Base-by-base conservation (phyloP, 148 eudicot species). In the Silene latifolia region DNA sequence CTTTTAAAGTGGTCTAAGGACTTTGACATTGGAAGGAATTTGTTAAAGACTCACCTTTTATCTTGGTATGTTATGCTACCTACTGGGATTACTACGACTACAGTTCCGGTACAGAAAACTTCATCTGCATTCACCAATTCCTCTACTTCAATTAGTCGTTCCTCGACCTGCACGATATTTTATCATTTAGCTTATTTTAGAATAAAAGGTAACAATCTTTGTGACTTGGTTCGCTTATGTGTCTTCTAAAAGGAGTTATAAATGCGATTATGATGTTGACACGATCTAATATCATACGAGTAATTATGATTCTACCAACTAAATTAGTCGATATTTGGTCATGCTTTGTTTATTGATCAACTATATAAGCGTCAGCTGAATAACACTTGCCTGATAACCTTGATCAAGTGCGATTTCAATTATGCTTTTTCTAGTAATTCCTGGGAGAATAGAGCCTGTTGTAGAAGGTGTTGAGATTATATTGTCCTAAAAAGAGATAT, bases 51-150 rank as follows among this genome's bases (percentile, higher is more conserved):
- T 19, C 69, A 88, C 97, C 90, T 88, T 74, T 80, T 85, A 48
- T 80, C 87, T 71, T 82, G 76, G 79, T 88, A 90, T 54, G 97
- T 85, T 35, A 91, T 79, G 76, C 87, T 88, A 17, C 96, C 96
- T 0, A 91, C 96, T 6, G 89, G 88, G 47, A 83, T 86, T 68
- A 91, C 81, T 25, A 84, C 89, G 18, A 90, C 91, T 21, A 96
- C 98, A 63, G 92, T 94, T 69, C 92, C 93, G 0, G 96, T 91
- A 83, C 97, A 90, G 78, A 94, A 94, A 57, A 90, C 92, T 83
- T 94, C 96, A 35, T 91, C 97, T 7, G 85, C 93, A 20, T 83
- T 83, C 8, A 89, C 51, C 77, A 95, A 63, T 78, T 95, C 92
- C 25, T 95, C 93, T 7, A 87, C 82, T 0, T 84, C 79, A 48